Evolutionary conservation across 2,329 filamentous ascomycete genomes (phyloP), one percentile per base, ranked within the genome.

Genomic region (Epichloe bromicola): DNA sequence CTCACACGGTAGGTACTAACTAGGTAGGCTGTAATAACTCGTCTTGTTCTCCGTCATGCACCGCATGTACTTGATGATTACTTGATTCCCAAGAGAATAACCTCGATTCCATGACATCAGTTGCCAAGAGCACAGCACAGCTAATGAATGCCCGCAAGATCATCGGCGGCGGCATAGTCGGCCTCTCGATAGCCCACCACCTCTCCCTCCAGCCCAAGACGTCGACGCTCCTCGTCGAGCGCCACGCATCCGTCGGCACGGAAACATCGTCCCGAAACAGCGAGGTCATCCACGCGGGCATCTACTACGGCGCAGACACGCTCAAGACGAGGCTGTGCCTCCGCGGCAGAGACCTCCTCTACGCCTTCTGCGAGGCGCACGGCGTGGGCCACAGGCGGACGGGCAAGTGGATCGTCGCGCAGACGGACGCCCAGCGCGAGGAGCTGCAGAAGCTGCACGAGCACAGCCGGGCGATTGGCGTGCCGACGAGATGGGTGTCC

Each of bases 361-460:
- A 98, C 68, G 75, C 73, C 4, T 79, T 95, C 41, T 96, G 91
- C 71, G 67, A 70, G 5, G 70, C 70, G 51, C 72, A 86, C 60
- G 67, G 68, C 52, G 85, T 98, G 48, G 80, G 80, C 0, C 78
- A 93, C 68, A 75, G 75, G 50, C 84, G 84, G 63, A 86, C 82
- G 23, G 89, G 89, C 53, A 97, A 96, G 72, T 96, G 91, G 90
- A 86, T 97, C 60, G 86, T 97, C 1, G 91, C 91, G 1, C 93
- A 97, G 70, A 85, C 82, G 49, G 74, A 74, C 1, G 70, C 69
- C 45, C 87, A 97, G 70, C 76, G 79, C 63, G 74, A 71, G n/a
- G 80, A 79, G 43, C 78, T 78, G 2, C 67, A 82, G 57, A 65
- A 61, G 19, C 66, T 85, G 19, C 68, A 76, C 55, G 62, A 62